Percentiles rank a stretch among this genome's conserved stretches.
These are phyloP conservation scores for Sophora flavescens DNA, from an alignment of 306 rosid genomes.

Conservation along the genomic window DNA sequence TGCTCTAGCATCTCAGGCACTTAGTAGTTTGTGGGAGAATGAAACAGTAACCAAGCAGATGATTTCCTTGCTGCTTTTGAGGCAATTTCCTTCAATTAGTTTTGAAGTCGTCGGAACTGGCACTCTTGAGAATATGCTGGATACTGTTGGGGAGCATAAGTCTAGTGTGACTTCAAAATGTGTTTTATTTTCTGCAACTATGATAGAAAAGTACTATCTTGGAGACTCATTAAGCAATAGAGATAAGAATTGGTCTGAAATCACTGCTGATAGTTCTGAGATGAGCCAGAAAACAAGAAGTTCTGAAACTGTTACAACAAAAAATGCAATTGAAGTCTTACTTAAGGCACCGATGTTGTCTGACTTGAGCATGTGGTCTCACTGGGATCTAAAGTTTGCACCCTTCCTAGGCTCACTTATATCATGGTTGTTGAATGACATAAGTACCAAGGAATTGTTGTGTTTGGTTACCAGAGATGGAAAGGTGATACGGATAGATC, in stretches of 20 bases:
- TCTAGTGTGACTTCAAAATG: conserved; percentile 59
- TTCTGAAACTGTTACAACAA: conserved; percentile 54
- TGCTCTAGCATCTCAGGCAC: conserved; percentile 79
- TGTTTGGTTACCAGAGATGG: conserved; percentile 90
- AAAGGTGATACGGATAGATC: conserved; percentile 78
- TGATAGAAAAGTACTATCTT: conserved; percentile 51
- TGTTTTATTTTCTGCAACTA: conserved; percentile 73
- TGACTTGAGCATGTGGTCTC: conserved; percentile 89
- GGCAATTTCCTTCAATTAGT: conserved; percentile 77
- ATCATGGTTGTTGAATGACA: conserved; percentile 80
- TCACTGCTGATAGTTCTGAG: conserved; percentile 43
- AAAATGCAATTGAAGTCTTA: conserved; percentile 72
- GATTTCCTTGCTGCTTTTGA: conserved; percentile 65
- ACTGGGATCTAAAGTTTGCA: conserved; percentile 87
- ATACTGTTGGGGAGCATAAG: conserved; percentile 57
- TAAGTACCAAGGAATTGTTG: conserved; percentile 66
- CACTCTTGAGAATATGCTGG: conserved; percentile 64
- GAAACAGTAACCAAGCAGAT: conserved; percentile 60
- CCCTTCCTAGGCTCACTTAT: conserved; percentile 87
- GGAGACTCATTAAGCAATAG: conserved; percentile 51
- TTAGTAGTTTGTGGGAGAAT: conserved; percentile 66
- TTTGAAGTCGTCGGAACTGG: conserved; percentile 64
- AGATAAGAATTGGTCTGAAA: conserved; percentile 53
- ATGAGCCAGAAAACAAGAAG: conserved; percentile 43
- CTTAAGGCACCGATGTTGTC: conserved; percentile 83